Evolutionary conservation across 495 filamentous ascomycete genomes (phyloP).

Genomic region (Lichenothelia convexa): DNA sequence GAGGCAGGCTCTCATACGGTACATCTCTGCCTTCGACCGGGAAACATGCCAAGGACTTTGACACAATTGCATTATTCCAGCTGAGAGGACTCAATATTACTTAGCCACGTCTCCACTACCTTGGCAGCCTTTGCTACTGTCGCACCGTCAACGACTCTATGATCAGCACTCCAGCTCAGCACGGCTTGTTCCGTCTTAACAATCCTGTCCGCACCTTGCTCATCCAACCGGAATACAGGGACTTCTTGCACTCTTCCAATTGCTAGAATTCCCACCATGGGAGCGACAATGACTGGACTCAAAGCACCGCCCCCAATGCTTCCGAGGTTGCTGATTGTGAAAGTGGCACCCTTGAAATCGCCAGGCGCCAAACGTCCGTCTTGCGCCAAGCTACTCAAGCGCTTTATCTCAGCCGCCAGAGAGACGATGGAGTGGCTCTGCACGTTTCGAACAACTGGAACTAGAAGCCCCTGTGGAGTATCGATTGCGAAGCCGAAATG

Average conservation of each 20-base stretch:
- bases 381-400: constrained; percentile 52
- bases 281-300: constrained; percentile 71
- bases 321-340: constrained; percentile 93
- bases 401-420: constrained; percentile 57
- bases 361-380: constrained; percentile 53
- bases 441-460: constrained; percentile 84
- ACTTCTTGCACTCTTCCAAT: constrained; percentile 60
- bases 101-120: too few relatives aligned
- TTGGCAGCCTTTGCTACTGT: constrained; percentile 82
- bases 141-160: constrained; percentile 85
- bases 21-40: too few relatives aligned
- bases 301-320: constrained; percentile 91
- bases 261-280: constrained; percentile 81
- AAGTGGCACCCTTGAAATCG: constrained; percentile 73
- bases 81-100: too few relatives aligned
- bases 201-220: constrained; percentile 30
- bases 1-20: too few relatives aligned
- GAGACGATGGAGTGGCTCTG: constrained; percentile 49
- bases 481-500: constrained; percentile 97
- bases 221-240: constrained; percentile 60
- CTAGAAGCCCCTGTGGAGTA: constrained; percentile 75
- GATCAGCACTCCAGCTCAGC: constrained; percentile 95
- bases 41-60: too few relatives aligned
- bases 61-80: too few relatives aligned
- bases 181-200: constrained; percentile 51